Evolutionary conservation across 768 basidiomycete genomes (phyloP), one percentile per base, ranked within the genome.

Genomic region (Pisolithus marmoratus): DNA sequence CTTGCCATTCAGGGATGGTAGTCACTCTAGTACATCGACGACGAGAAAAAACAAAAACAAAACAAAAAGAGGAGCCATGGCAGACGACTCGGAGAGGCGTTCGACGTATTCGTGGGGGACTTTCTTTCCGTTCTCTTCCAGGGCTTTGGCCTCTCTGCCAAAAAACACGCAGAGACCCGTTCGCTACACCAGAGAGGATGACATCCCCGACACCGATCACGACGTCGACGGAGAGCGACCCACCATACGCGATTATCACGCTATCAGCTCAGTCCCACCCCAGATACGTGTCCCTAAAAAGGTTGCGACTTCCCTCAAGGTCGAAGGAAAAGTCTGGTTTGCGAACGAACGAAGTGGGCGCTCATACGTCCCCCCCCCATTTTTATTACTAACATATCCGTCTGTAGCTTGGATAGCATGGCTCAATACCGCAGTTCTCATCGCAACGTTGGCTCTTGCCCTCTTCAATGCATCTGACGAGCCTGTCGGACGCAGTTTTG

Each of bases 251-350:
- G 85, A 91, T 66, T 91, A 91, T 63, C 82, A 84, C 63, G 74
- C 89, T 2, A 90, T 90, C 66, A 85, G 79, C 59, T 63, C 74
- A 3, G 61, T 84, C 0, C 82, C 87, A 0, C 73, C 82, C 0
- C 76, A 79, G 43, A 82, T 91, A 36, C 75, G 85, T 36, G 78
- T 92, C 0, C 90, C 90, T 0, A 89, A 86, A 73, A 94, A 93
- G 69, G 81, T 90, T 20, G 73, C 86, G 0, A 87, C 87, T 1
- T 81, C 85, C 0, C 75, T 97, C 60, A 88, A 84, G 56, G 92
- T 97, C 17, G 94, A 97, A 65, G 85, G 83, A 20, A 97, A 97
- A 63, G 94, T 97, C 45, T 97, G 94, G 94, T 95, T 97, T 66
- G 93, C 94, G 8, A 96, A 96, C 63, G 94, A 97, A 69, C 74